Base-by-base conservation (phyloP, 2,329 filamentous ascomycete genomes). In the Coniochaeta ligniaria region DNA sequence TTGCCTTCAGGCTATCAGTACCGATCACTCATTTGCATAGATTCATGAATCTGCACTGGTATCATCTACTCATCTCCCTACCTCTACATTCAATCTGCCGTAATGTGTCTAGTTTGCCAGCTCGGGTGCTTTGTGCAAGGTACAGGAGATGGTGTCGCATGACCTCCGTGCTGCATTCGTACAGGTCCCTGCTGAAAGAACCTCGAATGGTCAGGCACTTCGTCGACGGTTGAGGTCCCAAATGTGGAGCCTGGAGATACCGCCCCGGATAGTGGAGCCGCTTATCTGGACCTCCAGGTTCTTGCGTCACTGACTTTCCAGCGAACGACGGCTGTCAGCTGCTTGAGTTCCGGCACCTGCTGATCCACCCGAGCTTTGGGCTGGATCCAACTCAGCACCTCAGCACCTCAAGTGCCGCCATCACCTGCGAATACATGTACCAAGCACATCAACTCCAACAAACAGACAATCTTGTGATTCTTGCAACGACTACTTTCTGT, bases 381-480 rank as follows among this genome's bases (percentile, higher is more conserved):
- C 26, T 52, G 47, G 47, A 16, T 22, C 47, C 47, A 31, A 31
- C 47, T 31, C 47, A 31, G 47, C 47, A 52, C 3, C 43, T 11
- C 17, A 66, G 68, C 71, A 62, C 71, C 73, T 69, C 71, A 68
- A 56, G 54, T 56, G 31, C 31, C 14, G 9, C 22, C 31, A 36
- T 56, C 54, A 56, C 33, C 54, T 56, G 54, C 31, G 52, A 56
- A 14, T n/a, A n/a, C n/a, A n/a, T 33, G 28, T 4, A 47, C 43
- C 9, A 47, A 47, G 8, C 43, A 47, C 20, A 5, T 5, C 43
- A 12, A 24, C 43, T 17, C 38, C 4, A 17, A 2, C 38, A 41
- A n/a, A 17, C 38, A 41, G 16, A 20, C 38, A 41, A 17, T 6
- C 38, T 6, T 16, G 38, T n/a, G 17, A 47, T 20, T 7, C 35